Evolutionary conservation across 2,329 filamentous ascomycete species (phyloP), one percentile per base, ranked within the genome.

Genomic region (Colletotrichum cereale): DNA sequence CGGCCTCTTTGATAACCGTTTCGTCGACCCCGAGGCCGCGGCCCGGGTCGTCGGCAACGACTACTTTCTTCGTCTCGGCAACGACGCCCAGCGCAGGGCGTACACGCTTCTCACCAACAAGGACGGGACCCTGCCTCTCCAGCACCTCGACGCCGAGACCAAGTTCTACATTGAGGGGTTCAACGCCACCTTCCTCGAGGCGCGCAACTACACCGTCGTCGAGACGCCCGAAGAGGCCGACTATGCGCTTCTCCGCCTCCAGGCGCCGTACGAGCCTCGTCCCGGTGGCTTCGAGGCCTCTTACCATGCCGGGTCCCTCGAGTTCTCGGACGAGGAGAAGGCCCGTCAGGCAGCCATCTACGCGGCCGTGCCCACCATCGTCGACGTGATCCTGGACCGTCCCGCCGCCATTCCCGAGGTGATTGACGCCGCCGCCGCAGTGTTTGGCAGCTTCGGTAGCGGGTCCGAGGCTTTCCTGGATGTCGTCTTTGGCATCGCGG

Each of bases 1-100:
- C 0, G 86, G 86, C 3, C 81, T 88, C 10, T 88, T 88, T 61
- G 86, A 88, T 16, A 82, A 84, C 58, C 85, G 84, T 0, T 88
- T 85, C 53, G 83, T 87, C 5, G 84, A 88, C 67, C 78, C 80
- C 1, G 82, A 83, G 1, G 79, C 77, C 1, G 85, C 84, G 0
- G 79, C 76, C 1, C 76, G 78, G 2, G 74, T 84, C 3, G 85
- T 86, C 24, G 85, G 85, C 4, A 84, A 84, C 42, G 75, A 79
- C 12, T 82, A 84, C 68, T 87, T 86, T 71, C 74, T 70, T 5
- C 62, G 71, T 10, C 64, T 71, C 11, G 68, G 68, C 36, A 63
- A 68, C 12, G 75, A 79, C 42, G 76, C 77, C 0, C 78, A 79
- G 56, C 74, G 76, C 0, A 74, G 74, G 7, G 77, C 78, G 2